Base-by-base conservation (phyloP, 1,139 yeast genomes). In the Lizanozyma gosingica region DNA sequence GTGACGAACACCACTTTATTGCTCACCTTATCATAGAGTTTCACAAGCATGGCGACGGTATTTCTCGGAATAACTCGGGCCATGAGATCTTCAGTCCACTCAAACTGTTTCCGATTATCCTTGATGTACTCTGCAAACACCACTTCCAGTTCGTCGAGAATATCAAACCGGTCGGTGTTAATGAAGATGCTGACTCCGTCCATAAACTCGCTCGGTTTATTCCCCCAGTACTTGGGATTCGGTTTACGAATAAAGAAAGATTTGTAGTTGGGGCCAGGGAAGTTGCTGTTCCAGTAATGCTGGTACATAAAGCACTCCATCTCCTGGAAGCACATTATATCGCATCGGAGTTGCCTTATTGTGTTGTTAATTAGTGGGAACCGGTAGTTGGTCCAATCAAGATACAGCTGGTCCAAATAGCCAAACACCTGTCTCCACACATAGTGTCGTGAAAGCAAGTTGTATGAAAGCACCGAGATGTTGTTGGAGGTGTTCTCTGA, bases 241-340 rank as follows among this genome's bases (percentile, higher is more conserved):
- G 71, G 64, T 51, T 78, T 78, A 40, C 65, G 62, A 15, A 69
- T 62, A 47, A 64, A 77, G n/a, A 62, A 50, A 2, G 79, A 69
- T 3, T 63, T 65, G 50, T 67, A 77, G 8, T 66, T 59, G 1
- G 56, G 48, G 2, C 50, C 43, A 2, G 60, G 61, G 43, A 58
- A 55, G 15, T 43, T 35, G 14, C 45, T 34, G 37, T 60, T 53
- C 83, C 83, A 77, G 40, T 57, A 60, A 4, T 56, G 52, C 14
- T 61, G 44, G 47, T 74, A 78, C n/a, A 73, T 62, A 17, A 58
- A 57, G 32, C 60, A 59, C 37, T 78, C 81, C 71, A 78, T 62
- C 55, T 78, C 83, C 50, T 78, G 83, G 47, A 77, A 67, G 49
- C 82, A 78, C 76, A 78, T 72, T 14, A 78, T 68, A 50, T 77